A percentile compares a stretch with the other conserved stretches of the same genome.
These are phyloP conservation scores for Psophocarpus tetragonolobus DNA, from an alignment of 306 rosid species.

Conservation along the genomic window DNA sequence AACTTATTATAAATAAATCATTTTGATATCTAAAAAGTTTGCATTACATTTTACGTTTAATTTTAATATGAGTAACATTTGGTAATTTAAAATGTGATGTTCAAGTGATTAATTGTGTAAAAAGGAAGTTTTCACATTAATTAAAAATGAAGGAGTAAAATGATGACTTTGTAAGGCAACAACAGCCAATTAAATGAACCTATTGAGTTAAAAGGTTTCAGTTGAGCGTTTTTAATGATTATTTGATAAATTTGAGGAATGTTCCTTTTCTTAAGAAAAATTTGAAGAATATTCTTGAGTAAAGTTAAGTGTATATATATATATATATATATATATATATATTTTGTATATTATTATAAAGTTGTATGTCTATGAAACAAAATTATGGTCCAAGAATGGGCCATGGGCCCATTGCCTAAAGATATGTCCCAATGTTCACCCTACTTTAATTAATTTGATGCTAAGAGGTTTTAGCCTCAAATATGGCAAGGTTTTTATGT, in stretches of 20 bases:
- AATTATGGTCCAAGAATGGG: background rate
- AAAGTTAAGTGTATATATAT: conserved; percentile 20
- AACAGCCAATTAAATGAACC: background rate
- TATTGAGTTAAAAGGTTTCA: background rate
- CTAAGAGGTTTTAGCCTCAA: background rate
- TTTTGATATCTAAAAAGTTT: too few relatives aligned
- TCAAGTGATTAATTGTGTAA: background rate
- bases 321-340: too few relatives aligned
- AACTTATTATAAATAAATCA: too few relatives aligned
- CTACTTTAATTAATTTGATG: background rate
- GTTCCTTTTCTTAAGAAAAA: background rate
- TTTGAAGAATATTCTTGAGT: conserved; percentile 3
- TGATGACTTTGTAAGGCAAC: background rate
- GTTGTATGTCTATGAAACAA: conserved; percentile 18
- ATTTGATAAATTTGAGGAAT: conserved; percentile 16
- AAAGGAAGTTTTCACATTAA: background rate
- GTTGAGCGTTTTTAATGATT: background rate
- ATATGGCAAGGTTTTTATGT: background rate
- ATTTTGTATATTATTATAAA: conserved; percentile 21
- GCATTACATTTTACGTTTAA: too few relatives aligned
- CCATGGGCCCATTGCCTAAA: background rate
- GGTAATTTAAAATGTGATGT: background rate
- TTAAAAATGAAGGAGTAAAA: too few relatives aligned
- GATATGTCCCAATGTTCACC: background rate
- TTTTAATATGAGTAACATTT: background rate